A percentile compares a stretch with the other conserved stretches of the same genome.
Conservation (phyloP, 78 protist genomes). For the slime mould (Dictyostelium discoideum) region DNA sequence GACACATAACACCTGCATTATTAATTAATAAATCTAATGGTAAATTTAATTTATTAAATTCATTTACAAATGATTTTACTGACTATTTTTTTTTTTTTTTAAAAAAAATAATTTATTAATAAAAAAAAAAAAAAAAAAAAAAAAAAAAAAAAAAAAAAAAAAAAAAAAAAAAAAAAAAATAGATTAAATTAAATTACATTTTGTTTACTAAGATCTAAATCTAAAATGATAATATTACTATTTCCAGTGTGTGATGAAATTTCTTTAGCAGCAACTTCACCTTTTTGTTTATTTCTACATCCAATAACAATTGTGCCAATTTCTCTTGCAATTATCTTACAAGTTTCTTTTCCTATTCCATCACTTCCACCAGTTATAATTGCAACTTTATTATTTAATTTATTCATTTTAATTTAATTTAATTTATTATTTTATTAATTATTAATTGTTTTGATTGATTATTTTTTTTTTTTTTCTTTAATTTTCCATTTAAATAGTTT, state of each 20-base stretch:
- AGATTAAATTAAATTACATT: background rate
- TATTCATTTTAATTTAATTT: background rate
- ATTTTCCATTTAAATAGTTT: background rate
- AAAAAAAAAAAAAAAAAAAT: background rate
- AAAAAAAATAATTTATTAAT: too few species aligned
- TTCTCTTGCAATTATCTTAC: constrained; percentile 29
- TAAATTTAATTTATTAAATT: constrained; percentile 5
- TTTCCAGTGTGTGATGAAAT: background rate
- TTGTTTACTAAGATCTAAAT: constrained; percentile 22
- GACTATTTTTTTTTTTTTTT: background rate
- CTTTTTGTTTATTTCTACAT: background rate
- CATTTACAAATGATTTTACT: constrained; percentile 37
- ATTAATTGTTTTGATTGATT: background rate
- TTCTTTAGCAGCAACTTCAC: constrained; percentile 15
- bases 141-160: too few species aligned
- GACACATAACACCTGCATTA: constrained; percentile 46
- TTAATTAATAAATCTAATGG: constrained; percentile 37
- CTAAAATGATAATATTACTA: background rate
- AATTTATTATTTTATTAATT: background rate
- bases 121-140: background rate
- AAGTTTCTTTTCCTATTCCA: constrained; percentile 43
- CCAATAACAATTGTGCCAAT: background rate
- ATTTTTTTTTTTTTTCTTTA: background rate
- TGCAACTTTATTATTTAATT: background rate
- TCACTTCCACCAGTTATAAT: constrained; percentile 42